Conservation (phyloP, 441 rosid genomes). For the Gossypium armourianum region DNA sequence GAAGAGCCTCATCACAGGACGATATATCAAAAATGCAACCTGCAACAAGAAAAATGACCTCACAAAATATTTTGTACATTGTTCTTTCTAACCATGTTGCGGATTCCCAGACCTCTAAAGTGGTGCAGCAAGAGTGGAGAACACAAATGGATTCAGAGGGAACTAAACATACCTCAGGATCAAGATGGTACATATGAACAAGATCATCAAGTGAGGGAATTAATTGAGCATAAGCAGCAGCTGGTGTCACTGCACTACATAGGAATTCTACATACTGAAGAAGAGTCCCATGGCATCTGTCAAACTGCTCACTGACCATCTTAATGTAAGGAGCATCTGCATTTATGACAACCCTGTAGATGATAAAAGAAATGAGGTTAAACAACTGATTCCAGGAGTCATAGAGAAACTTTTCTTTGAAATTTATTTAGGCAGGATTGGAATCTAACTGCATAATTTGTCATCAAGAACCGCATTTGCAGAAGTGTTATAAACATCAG, state of each 20-base stretch:
- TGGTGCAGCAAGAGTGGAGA: constrained; percentile 14
- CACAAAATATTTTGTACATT: background rate
- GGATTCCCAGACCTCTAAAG: constrained; percentile 4
- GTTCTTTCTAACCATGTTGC: background rate
- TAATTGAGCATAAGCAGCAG: constrained; percentile 65
- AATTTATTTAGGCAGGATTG: background rate
- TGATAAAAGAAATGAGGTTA: constrained; percentile 11
- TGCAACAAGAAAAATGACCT: constrained; percentile 17
- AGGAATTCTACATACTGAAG: constrained; percentile 98
- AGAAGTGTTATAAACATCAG: background rate
- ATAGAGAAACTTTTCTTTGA: background rate
- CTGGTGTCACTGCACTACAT: constrained; percentile 69
- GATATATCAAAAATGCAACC: constrained; percentile 94
- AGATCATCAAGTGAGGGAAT: constrained; percentile 88
- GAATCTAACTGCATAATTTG: background rate
- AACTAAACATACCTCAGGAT: constrained; percentile 66
- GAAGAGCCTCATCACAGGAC: constrained; percentile 95
- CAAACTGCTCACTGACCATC: constrained; percentile 99
- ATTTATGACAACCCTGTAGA: constrained; percentile 77
- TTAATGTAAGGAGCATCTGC: constrained; percentile 93
- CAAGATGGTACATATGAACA: constrained; percentile 83
- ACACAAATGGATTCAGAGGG: constrained; percentile 9
- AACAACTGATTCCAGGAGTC: background rate
- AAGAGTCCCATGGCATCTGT: constrained; percentile 97
- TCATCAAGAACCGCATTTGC: background rate